These are phyloP conservation scores for Cutaneotrichosporon dermatis DNA, from an alignment of 1,284 basidiomycete genomes.

Conservation along the genomic window DNA sequence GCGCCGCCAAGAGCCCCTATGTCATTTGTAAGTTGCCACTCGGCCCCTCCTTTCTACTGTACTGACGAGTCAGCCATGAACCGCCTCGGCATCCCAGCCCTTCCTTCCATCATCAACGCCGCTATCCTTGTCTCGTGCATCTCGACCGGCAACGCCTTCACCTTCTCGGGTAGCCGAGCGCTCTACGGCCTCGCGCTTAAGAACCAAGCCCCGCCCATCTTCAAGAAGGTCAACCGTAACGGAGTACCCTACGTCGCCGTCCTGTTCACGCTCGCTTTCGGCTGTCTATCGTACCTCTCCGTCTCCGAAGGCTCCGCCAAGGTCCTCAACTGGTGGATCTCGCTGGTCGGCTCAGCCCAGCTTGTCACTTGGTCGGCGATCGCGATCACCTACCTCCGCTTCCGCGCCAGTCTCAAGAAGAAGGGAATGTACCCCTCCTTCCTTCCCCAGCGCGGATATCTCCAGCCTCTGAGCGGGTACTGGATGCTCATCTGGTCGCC, in stretches of 20 bases:
- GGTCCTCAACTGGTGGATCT: slow-evolving; percentile 12
- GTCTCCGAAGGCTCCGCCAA: slow-evolving; percentile 20
- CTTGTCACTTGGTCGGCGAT: slow-evolving; percentile 33
- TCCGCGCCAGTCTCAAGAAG: slow-evolving; percentile 27
- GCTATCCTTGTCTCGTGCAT: slow-evolving; percentile 41
- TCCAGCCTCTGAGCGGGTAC: slow-evolving; percentile 27
- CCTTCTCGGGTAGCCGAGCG: slow-evolving; percentile 27
- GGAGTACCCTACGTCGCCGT: slow-evolving; percentile 46
- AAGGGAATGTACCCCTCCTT: slow-evolving; percentile 25
- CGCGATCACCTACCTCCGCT: slow-evolving; percentile 32
- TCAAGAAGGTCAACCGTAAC: slow-evolving; percentile 52
- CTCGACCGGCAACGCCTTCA: slow-evolving; percentile 38
- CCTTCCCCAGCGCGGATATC: slow-evolving; percentile 14
- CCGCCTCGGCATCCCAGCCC: slow-evolving; percentile 36
- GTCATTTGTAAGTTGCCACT: slow-evolving; percentile 26
- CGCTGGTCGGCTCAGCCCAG: slow-evolving; percentile 18
- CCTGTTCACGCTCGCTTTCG: slow-evolving; percentile 19
- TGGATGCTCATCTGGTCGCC: slow-evolving; percentile 26
- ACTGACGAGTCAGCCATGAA: not conserved
- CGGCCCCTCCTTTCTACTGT: too few relatives aligned
- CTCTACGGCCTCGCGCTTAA: slow-evolving; percentile 46
- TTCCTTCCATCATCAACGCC: slow-evolving; percentile 45
- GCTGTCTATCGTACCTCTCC: slow-evolving; percentile 30
- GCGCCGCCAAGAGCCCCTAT: slow-evolving; percentile 23
- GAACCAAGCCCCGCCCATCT: slow-evolving; percentile 51